These are phyloP conservation scores for Aspergillus heteromorphus DNA, from an alignment of 495 filamentous ascomycete species.

Conservation along the genomic window DNA sequence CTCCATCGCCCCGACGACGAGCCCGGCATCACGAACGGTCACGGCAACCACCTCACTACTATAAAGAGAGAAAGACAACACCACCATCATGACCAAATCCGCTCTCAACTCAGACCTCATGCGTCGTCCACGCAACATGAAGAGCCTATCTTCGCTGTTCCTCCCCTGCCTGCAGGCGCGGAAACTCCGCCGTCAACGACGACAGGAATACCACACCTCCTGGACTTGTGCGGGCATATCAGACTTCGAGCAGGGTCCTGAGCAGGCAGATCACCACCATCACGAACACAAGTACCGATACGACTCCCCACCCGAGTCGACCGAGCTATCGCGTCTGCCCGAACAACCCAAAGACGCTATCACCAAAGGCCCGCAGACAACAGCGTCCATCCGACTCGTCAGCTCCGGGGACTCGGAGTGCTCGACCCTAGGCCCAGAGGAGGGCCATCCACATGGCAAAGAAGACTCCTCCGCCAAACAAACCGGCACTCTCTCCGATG, in stretches of 20 bases:
- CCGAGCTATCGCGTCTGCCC: neutral
- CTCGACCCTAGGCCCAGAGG: neutral
- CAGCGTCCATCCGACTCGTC: slow-evolving; percentile 13
- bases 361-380: neutral
- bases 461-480: neutral
- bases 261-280: neutral
- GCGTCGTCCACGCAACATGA: neutral
- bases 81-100: neutral
- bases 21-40: neutral
- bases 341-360: neutral
- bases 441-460: neutral
- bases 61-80: neutral
- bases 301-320: neutral
- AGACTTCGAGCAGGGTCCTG: neutral
- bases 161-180: slow-evolving; percentile 10
- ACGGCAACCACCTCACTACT: too few species aligned
- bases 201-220: neutral
- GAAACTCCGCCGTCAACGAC: neutral
- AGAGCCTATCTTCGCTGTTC: slow-evolving; percentile 6
- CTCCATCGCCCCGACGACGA: neutral
- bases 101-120: neutral
- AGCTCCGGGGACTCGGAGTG: slow-evolving; percentile 4
- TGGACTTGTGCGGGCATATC: neutral
- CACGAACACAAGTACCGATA: neutral
- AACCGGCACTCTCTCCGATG: neutral